phyloP scores from a whole-genome alignment of 345 rosid species.

The Lepidium africanum region DNA sequence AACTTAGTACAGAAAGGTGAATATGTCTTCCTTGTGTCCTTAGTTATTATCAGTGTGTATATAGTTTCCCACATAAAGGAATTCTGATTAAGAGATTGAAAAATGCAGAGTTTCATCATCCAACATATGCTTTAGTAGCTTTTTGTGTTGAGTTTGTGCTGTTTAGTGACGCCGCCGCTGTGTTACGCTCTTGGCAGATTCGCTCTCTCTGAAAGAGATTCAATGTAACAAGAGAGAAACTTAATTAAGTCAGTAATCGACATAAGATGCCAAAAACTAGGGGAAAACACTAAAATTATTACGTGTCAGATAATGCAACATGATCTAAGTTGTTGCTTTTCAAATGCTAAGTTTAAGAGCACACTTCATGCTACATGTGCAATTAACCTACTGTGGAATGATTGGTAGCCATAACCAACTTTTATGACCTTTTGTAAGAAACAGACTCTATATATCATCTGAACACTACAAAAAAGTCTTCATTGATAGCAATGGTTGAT shows the following conservation, averaged over 20 bases:
- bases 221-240: not conserved
- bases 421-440: not conserved
- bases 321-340: not conserved
- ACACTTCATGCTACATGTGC: not conserved
- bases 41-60: not conserved
- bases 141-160: conserved; percentile 10
- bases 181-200: conserved; percentile 23
- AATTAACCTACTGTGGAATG: not conserved
- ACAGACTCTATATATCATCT: not conserved
- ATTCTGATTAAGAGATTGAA: not conserved
- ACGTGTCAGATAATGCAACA: too few species aligned
- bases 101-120: conserved; percentile 15
- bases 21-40: not conserved
- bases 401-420: not conserved
- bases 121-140: conserved; percentile 15
- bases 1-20: too few species aligned
- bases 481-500: too few species aligned
- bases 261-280: not conserved
- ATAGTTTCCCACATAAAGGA: conserved; percentile 3
- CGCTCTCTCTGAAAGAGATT: conserved; percentile 13
- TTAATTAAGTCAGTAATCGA: not conserved
- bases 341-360: not conserved
- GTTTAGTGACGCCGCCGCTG: not conserved
- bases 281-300: not conserved
- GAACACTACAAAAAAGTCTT: not conserved